Percentiles rank a stretch among this genome's conserved stretches.
These are phyloP conservation scores for Chlorella sp. DNA, from an alignment of 139 green algal species.

Conservation along the genomic window DNA sequence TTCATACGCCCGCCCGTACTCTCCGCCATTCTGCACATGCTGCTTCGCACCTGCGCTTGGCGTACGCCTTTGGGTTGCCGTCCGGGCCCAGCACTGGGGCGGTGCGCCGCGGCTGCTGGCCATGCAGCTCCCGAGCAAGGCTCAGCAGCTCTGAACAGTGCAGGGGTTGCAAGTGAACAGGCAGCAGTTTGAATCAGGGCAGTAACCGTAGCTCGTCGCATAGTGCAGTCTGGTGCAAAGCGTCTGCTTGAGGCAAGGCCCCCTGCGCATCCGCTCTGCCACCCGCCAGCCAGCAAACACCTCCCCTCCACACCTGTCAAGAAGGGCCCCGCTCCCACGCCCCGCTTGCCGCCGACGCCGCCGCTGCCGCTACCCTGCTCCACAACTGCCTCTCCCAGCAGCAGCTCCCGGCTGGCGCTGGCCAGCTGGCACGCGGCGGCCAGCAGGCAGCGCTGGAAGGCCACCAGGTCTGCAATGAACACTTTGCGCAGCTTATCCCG, in stretches of 20 bases:
- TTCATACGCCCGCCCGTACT: too few relatives aligned
- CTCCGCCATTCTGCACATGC: too few relatives aligned
- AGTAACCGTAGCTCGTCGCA: too few relatives aligned
- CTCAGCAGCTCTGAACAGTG: slow-evolving; percentile 17
- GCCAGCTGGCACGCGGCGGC: neutral
- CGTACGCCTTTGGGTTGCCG: slow-evolving; percentile 21
- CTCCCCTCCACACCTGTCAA: neutral
- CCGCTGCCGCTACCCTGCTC: neutral
- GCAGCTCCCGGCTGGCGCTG: neutral
- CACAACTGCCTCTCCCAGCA: slow-evolving; percentile 18
- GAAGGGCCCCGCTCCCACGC: neutral
- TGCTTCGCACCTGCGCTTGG: slow-evolving; percentile 34
- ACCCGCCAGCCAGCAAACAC: neutral
- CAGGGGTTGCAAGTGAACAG: too few relatives aligned
- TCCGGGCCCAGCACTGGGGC: slow-evolving; percentile 28
- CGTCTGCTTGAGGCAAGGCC: too few relatives aligned
- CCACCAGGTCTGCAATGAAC: slow-evolving; percentile 4
- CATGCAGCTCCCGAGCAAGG: neutral
- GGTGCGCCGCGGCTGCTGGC: slow-evolving; percentile 23
- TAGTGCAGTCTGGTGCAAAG: too few relatives aligned
- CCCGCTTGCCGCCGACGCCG: neutral
- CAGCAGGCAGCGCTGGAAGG: slow-evolving; percentile 17
- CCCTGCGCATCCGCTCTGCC: too few relatives aligned
- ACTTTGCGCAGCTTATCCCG: slow-evolving; percentile 22
- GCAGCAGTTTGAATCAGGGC: too few relatives aligned